Evolutionary conservation across 306 rosid species (phyloP), one percentile per base, ranked within the genome.

Genomic region (Lupinus albus): DNA sequence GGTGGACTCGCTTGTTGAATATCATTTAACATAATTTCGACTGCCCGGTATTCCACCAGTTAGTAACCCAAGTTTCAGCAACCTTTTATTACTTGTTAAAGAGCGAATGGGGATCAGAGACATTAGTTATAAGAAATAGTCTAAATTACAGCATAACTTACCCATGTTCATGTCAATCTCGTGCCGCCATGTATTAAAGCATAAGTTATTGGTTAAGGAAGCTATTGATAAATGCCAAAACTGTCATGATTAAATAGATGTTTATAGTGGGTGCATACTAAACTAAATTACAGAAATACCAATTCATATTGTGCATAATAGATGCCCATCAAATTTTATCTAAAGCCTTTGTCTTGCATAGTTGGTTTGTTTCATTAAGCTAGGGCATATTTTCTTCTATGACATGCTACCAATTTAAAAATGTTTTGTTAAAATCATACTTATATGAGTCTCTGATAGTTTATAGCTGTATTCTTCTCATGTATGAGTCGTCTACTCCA

Each of bases 111-210:
- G 41, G 18, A 11, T 25, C 11, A 63, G 11, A 62, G 64, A 58
- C 18, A 41, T 50, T 36, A 48, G 64, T 11, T n/a, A 8, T 20
- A 10, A 58, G 60, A 71, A 35, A 14, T 53, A 7, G 46, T 48
- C 7, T 47, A n/a, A n/a, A n/a, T n/a, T n/a, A n/a, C n/a, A n/a
- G n/a, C n/a, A n/a, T n/a, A n/a, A n/a, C n/a, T n/a, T n/a, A n/a
- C n/a, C n/a, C n/a, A n/a, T n/a, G 30, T 25, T 0, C 7, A 65
- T 15, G 10, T 42, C 44, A 49, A 25, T 14, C 12, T 14, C 15
- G 36, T 49, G 41, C 21, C 45, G 41, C 21, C 45, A 18, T 52
- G 58, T 12, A 52, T 68, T 52, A 53, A 68, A 52, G 41, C 21
- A 4, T 7, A 18, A 35, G 11, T 11, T 66, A 18, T 51, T 14